Conservation (phyloP, 2,329 filamentous ascomycete species). For the Phyllosticta paracitricarpa region DNA sequence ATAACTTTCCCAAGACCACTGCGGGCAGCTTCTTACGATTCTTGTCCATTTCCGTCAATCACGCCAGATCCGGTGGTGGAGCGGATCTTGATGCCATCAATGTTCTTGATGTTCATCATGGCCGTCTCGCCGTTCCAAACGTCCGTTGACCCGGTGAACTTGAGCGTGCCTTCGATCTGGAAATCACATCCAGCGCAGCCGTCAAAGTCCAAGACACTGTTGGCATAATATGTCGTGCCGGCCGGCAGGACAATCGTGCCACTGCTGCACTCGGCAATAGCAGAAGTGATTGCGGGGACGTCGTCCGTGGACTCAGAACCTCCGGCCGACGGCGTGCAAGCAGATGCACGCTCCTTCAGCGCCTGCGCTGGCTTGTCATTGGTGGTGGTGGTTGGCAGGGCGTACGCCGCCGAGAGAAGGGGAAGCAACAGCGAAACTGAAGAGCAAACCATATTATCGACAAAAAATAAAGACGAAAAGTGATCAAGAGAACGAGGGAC, state of each 20-base stretch:
- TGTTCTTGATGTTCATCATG: constrained; percentile 31
- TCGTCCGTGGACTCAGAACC: constrained; percentile 30
- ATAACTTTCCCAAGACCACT: background rate
- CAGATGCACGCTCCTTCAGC: constrained; percentile 10
- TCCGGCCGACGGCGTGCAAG: constrained; percentile 25
- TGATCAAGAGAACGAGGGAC: background rate
- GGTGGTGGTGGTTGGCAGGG: background rate
- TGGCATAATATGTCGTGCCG: constrained; percentile 33
- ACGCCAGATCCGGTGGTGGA: constrained; percentile 32
- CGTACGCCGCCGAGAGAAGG: background rate
- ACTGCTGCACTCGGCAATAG: constrained; percentile 33
- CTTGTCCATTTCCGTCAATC: constrained; percentile 40
- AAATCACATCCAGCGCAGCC: constrained; percentile 37
- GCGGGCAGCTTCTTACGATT: constrained; percentile 14
- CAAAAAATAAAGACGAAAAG: background rate
- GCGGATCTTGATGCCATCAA: constrained; percentile 30
- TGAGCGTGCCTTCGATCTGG: constrained; percentile 37
- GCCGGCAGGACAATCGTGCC: constrained; percentile 38
- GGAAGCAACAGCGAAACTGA: background rate
- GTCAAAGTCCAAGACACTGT: constrained; percentile 33
- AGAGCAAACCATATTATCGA: background rate
- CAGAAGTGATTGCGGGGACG: constrained; percentile 33
- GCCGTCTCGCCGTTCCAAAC: constrained; percentile 34
- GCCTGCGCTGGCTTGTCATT: background rate
- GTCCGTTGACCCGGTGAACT: constrained; percentile 28